Conservation (phyloP, 2,329 filamentous ascomycete genomes). For the Penicillium sp. region DNA sequence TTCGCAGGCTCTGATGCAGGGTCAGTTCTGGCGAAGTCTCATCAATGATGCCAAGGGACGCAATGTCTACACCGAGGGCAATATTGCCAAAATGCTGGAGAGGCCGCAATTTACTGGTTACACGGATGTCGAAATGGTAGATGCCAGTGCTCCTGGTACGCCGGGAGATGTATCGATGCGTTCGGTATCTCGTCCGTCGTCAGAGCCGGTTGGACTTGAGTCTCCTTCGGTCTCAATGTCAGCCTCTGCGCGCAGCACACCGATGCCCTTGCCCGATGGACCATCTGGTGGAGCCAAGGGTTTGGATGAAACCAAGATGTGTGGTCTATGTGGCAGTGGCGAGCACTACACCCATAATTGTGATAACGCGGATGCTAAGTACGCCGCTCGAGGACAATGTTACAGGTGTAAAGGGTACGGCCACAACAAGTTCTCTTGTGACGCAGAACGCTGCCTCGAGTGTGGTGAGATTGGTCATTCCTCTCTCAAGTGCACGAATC, state of each 20-base stretch:
- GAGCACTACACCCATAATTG: slow-evolving; percentile 43
- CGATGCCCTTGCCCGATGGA: slow-evolving; percentile 27
- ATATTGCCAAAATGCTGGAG: slow-evolving; percentile 53
- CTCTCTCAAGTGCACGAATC: slow-evolving; percentile 31
- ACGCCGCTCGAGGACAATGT: slow-evolving; percentile 37
- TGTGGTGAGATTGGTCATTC: slow-evolving; percentile 45
- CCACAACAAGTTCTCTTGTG: slow-evolving; percentile 38
- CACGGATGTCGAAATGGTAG: slow-evolving; percentile 43
- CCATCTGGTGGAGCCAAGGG: slow-evolving; percentile 43
- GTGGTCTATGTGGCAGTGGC: slow-evolving; percentile 45
- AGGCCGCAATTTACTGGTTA: slow-evolving; percentile 48
- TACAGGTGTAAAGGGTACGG: slow-evolving; percentile 39
- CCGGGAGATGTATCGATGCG: slow-evolving; percentile 20
- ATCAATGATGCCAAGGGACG: slow-evolving; percentile 74
- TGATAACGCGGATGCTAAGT: slow-evolving; percentile 42
- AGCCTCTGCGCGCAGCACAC: slow-evolving; percentile 25
- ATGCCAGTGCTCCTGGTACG: slow-evolving; percentile 15
- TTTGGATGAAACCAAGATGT: slow-evolving; percentile 40
- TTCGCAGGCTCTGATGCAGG: slow-evolving; percentile 76
- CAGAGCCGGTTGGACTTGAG: slow-evolving; percentile 19
- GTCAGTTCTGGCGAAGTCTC: slow-evolving; percentile 83
- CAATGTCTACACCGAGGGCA: slow-evolving; percentile 68
- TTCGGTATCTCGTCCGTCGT: slow-evolving; percentile 31
- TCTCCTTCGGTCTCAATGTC: slow-evolving; percentile 19
- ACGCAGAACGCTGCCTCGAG: slow-evolving; percentile 39